Evolutionary conservation across 805 yeast genomes (phyloP).

Genomic region (Candida endomychidarum): DNA sequence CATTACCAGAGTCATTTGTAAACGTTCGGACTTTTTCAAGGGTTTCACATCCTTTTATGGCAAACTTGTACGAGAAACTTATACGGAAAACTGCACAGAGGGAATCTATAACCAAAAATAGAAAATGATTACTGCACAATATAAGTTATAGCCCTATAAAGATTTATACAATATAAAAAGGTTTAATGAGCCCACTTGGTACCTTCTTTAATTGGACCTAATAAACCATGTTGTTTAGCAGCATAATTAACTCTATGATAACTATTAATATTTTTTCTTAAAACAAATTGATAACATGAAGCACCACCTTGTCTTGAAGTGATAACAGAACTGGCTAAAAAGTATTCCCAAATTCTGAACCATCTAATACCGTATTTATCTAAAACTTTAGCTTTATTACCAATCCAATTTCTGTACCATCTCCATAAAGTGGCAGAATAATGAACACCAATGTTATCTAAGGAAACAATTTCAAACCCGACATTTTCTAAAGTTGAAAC

Average conservation of each 20-base stretch:
- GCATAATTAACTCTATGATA: slow-evolving; percentile 81
- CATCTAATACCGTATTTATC: slow-evolving; percentile 84
- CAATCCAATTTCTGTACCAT: slow-evolving; percentile 94
- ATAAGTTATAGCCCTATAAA: too few relatives aligned
- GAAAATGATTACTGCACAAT: too few relatives aligned
- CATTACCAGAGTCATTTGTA: too few relatives aligned
- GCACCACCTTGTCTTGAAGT: slow-evolving; percentile 93
- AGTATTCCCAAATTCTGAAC: slow-evolving; percentile 93
- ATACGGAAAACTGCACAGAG: too few relatives aligned
- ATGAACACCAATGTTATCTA: slow-evolving; percentile 90
- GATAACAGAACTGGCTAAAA: slow-evolving; percentile 78
- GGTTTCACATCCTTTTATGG: too few relatives aligned
- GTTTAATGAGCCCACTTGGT: slow-evolving; percentile 48
- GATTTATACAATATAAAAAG: too few relatives aligned
- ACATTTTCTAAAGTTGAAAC: slow-evolving; percentile 72
- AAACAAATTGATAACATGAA: slow-evolving; percentile 83
- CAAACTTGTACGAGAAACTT: too few relatives aligned
- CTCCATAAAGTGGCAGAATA: slow-evolving; percentile 89
- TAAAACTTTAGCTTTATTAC: slow-evolving; percentile 72
- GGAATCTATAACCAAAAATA: too few relatives aligned
- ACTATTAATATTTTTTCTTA: slow-evolving; percentile 85
- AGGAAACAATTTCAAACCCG: slow-evolving; percentile 80
- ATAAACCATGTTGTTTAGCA: slow-evolving; percentile 75
- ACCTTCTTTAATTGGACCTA: slow-evolving; percentile 56
- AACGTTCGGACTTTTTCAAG: too few relatives aligned